A percentile compares a stretch with the other conserved stretches of the same genome.
phyloP scores from a whole-genome alignment of 768 basidiomycete species.

The Suillus placidus region DNA sequence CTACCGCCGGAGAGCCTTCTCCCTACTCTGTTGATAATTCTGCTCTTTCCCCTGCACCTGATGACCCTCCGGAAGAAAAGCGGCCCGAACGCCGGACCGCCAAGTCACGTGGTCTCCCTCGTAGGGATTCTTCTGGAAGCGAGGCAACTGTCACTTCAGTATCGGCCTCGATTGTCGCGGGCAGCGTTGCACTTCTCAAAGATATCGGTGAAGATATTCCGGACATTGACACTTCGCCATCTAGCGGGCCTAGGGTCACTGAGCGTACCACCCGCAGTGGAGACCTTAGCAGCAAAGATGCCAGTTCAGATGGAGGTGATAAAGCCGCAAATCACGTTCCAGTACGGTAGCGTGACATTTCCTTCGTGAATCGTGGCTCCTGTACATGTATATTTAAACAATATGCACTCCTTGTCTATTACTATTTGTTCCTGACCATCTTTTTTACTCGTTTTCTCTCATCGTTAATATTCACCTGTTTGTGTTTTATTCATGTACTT shows the following conservation, averaged over 20 bases:
- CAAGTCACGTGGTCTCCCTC: constrained; percentile 44
- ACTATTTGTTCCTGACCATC: background rate
- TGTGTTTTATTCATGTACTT: background rate
- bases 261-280: background rate
- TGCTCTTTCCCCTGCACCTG: constrained; percentile 25
- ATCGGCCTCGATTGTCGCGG: constrained; percentile 36
- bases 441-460: background rate
- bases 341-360: background rate
- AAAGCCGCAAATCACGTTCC: background rate
- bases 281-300: constrained; percentile 7
- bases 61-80: constrained; percentile 38
- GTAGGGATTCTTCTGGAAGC: constrained; percentile 56
- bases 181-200: constrained; percentile 15
- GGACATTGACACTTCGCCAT: constrained; percentile 18
- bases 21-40: constrained; percentile 34
- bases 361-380: background rate
- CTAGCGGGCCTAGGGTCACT: background rate
- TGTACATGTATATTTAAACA: background rate
- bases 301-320: background rate
- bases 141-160: constrained; percentile 45
- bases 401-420: constrained; percentile 7
- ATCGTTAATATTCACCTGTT: background rate
- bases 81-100: constrained; percentile 49
- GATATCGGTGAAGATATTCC: constrained; percentile 19
- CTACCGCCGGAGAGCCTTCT: constrained; percentile 45